Evolutionary conservation across 108 stramenopile genomes (phyloP), one percentile per base, ranked within the genome.

Genomic region (Chaetoceros muelleri): DNA sequence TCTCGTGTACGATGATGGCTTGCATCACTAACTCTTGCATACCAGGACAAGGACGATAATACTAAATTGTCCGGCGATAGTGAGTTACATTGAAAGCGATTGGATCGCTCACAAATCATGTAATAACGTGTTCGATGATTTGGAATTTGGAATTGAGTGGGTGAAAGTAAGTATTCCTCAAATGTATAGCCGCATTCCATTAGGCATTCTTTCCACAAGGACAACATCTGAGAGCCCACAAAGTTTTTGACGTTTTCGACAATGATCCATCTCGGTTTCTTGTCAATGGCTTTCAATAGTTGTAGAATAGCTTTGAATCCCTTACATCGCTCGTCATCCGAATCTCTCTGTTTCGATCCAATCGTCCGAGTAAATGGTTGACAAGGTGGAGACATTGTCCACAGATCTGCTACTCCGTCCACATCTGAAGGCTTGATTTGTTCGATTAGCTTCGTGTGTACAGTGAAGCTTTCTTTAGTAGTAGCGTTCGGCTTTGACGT

Each of bases 161-260:
- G 76, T 26, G 60, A 62, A 3, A 73, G 21, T 18, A 73, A 40
- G 28, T 59, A 70, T 27, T 72, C 61, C 28, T 55, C 34, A 20
- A 40, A 73, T 8, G 64, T 40, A 29, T 57, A 64, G 44, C 65
- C 72, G 30, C 60, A 60, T 1, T 40, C 1, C 0, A 25, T 1
- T 20, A 78, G 45, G 57, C 65, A 64, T 18, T 61, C 65, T 19
- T 66, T 56, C 63, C 68, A 62, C 3, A 56, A 16, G 0, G 26
- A 2, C 23, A 62, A 29, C 61, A 71, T 64, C 19, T 40, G 60
- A 46, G 64, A 65, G 24, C 20, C 27, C 1, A 48, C 53, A 61
- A 78, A 78, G 3, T 71, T 71, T 46, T 67, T 65, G 3, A 78
- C 76, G 52, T 78, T 78, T 67, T 78, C 76, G 60, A 78, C 21